Conservation (phyloP, 192 early-diverging fungal species). For the Allomyces macrogynus region DNA sequence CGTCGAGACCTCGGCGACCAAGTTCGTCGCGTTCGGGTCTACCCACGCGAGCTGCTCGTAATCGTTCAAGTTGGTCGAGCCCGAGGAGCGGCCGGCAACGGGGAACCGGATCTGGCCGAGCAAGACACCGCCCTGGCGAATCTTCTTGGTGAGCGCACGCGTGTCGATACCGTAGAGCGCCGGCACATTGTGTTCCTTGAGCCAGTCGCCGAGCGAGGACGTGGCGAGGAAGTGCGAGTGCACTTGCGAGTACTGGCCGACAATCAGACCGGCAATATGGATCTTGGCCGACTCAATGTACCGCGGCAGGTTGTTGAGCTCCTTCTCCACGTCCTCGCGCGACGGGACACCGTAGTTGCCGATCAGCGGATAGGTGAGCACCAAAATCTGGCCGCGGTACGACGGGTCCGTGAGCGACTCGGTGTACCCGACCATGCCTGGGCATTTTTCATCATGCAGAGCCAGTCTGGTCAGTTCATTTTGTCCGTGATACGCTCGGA, state of each 20-base stretch:
- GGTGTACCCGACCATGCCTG: slow-evolving; percentile 95
- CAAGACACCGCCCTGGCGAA: slow-evolving; percentile 71
- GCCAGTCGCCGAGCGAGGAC: slow-evolving; percentile 68
- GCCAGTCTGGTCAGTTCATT: background rate
- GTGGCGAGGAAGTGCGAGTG: slow-evolving; percentile 82
- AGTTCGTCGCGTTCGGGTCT: slow-evolving; percentile 81
- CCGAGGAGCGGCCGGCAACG: slow-evolving; percentile 16
- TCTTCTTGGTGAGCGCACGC: slow-evolving; percentile 89
- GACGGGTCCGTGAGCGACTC: slow-evolving; percentile 96
- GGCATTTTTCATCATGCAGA: background rate
- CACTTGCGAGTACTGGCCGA: slow-evolving; percentile 78
- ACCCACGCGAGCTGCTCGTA: slow-evolving; percentile 72
- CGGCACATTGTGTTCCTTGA: slow-evolving; percentile 79
- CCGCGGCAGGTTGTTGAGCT: slow-evolving; percentile 68
- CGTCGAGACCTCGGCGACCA: slow-evolving; percentile 90
- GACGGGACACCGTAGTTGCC: slow-evolving; percentile 98
- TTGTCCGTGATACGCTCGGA: background rate
- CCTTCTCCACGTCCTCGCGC: slow-evolving; percentile 56
- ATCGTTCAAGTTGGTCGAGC: slow-evolving; percentile 32
- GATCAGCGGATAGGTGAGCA: slow-evolving; percentile 90
- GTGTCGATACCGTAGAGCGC: slow-evolving; percentile 92
- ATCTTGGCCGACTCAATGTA: slow-evolving; percentile 93
- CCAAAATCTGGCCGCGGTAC: slow-evolving; percentile 93
- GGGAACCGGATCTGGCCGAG: slow-evolving; percentile 86
- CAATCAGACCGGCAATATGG: slow-evolving; percentile 77